Evolutionary conservation across 305 asterid species (phyloP), one percentile per base, ranked within the genome.

Genomic region (Stenogyne calaminthoides): DNA sequence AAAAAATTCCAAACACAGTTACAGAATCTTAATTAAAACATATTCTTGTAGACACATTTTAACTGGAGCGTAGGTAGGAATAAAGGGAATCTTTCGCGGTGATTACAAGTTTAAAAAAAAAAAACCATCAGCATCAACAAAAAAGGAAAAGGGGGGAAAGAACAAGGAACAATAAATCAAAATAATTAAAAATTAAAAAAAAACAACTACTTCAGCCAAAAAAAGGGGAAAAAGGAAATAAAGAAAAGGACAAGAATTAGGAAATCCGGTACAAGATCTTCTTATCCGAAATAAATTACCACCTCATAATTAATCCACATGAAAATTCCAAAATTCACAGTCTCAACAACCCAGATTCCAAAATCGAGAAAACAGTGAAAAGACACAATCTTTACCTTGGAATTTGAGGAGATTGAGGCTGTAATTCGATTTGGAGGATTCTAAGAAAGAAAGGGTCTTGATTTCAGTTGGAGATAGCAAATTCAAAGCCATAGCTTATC

Each of bases 391-490:
- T 1, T 18, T 79, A 88, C 99, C 97, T 87, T 75, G 93, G 73
- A 68, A 76, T 79, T 86, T 94, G 80, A 82, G 87, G 75, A 73
- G 87, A 80, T 74, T 83, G 67, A 88, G 85, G 74, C 57, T 85
- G 87, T 74, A 82, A 76, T 51, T 84, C 67, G 91, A 80, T 74
- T 87, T 94, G 54, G 95, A 84, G 65, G 92, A 77, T 32, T 90
- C 97, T 88, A 86, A 86, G 90, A 94, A 94, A 57, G 97, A 88
- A 40, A 86, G 80, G 27, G 91, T 18, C 87, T 88, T 92, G 76
- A 92, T 81, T 77, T 90, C 95, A 73, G 91, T 52, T 6, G 93
- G 96, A 22, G 93, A 73, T 2, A 84, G 68, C 84, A 90, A 75
- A 85, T 88, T 90, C 59, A 91, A 77, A 80, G 97, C 95, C 98